Evolutionary conservation across 2,329 filamentous ascomycete genomes (phyloP).

Genomic region (Aspergillus sp.): DNA sequence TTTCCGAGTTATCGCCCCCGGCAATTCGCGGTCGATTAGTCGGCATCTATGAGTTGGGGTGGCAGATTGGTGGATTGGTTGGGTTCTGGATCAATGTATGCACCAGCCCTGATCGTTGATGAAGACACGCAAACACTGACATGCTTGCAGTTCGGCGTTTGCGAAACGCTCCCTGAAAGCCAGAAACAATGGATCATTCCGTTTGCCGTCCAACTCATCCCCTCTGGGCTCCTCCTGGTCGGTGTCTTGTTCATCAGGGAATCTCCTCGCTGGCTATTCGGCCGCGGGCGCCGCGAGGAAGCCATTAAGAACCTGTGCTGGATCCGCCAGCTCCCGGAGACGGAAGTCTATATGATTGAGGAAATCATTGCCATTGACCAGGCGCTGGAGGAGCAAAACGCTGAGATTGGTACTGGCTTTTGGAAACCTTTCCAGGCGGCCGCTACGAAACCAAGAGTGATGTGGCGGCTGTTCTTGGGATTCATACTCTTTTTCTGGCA

Average conservation of each 20-base stretch:
- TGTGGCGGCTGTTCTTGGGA: conserved; percentile 72
- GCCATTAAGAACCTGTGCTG: conserved; percentile 55
- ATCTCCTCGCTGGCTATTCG: conserved; percentile 69
- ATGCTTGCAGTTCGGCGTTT: conserved; percentile 52
- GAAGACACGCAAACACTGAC: no score
- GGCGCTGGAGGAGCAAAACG: conserved; percentile 66
- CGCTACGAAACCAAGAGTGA: conserved; percentile 56
- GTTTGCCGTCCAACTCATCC: conserved; percentile 43
- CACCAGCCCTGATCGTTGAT: neutral
- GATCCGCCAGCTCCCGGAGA: conserved; percentile 42
- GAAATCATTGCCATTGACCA: conserved; percentile 70
- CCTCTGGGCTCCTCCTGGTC: conserved; percentile 46
- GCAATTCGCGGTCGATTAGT: conserved; percentile 59
- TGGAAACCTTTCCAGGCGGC: conserved; percentile 68
- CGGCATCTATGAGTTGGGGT: conserved; percentile 58
- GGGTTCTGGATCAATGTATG: conserved; percentile 53
- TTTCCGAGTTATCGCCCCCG: conserved; percentile 58
- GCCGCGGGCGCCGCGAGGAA: conserved; percentile 67
- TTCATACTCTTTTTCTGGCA: conserved; percentile 76
- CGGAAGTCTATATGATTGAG: conserved; percentile 66
- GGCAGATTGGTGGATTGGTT: conserved; percentile 53
- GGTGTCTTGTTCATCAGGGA: conserved; percentile 63
- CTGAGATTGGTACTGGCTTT: conserved; percentile 68
- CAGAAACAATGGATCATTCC: conserved; percentile 44
- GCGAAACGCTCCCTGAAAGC: conserved; percentile 30